Conservation (phyloP, 192 early-diverging fungal genomes). For the Powellomyces hirtus region DNA sequence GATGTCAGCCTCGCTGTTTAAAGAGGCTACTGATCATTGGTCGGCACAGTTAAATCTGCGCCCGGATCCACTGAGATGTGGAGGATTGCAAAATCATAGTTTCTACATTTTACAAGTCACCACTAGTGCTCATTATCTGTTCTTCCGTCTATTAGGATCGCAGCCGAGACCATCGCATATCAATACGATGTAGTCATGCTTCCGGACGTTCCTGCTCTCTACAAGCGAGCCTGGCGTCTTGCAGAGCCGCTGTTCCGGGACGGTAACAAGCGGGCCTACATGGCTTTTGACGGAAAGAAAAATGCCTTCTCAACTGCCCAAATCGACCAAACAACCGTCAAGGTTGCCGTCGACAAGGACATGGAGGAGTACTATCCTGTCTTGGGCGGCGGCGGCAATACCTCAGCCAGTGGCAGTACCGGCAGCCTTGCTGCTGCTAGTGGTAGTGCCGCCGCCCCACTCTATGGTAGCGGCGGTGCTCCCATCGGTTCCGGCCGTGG, state of each 20-base stretch:
- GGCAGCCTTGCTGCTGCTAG: slow-evolving; percentile 22
- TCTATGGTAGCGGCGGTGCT: too few relatives aligned
- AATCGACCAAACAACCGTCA: neutral
- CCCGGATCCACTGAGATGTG: neutral
- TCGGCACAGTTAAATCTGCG: neutral
- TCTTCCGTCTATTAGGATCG: slow-evolving; percentile 1
- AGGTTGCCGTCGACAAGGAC: slow-evolving; percentile 17
- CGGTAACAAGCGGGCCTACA: slow-evolving; percentile 4
- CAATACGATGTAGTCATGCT: slow-evolving; percentile 35
- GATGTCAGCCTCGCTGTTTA: too few relatives aligned
- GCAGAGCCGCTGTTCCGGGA: slow-evolving; percentile 12
- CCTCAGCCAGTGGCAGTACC: slow-evolving; percentile 1
- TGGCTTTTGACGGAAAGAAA: slow-evolving; percentile 36
- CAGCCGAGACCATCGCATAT: slow-evolving; percentile 19
- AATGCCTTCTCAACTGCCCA: slow-evolving; percentile 24
- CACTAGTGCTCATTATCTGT: too few relatives aligned
- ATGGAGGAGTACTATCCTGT: slow-evolving; percentile 10
- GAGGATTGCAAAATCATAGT: neutral
- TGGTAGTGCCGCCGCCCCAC: neutral
- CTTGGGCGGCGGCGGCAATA: neutral
- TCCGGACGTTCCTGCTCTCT: slow-evolving; percentile 14
- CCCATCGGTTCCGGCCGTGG: slow-evolving; percentile 2
- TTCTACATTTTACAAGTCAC: too few relatives aligned
- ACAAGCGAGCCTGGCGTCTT: slow-evolving; percentile 11
- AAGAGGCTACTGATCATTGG: neutral